Percentiles rank a stretch among this genome's conserved stretches.
Evolutionary conservation across 2,329 filamentous ascomycete genomes (phyloP).

Genomic region (Tricladium varicosporioides): DNA sequence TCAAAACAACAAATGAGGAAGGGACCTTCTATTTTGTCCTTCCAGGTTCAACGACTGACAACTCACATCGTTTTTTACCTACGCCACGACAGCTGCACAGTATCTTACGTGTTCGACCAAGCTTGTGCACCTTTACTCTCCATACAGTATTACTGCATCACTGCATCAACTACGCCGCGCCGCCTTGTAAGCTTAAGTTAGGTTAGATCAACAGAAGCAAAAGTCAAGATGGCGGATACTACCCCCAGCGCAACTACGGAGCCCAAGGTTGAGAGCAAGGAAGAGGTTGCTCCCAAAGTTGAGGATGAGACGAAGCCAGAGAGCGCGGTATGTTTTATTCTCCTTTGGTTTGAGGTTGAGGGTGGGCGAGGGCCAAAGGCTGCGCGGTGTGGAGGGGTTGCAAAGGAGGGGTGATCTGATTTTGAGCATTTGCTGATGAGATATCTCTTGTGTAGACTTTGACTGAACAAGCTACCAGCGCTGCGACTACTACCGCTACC

Average conservation of each 20-base stretch:
- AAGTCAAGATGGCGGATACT: constrained; percentile 30
- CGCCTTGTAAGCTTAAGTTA: not conserved
- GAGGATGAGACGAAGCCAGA: constrained; percentile 19
- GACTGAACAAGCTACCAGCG: constrained; percentile 35
- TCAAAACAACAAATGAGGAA: constrained; percentile 5
- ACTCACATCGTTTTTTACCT: constrained; percentile 3
- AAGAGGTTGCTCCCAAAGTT: constrained; percentile 41
- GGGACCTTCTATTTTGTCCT: constrained; percentile 2
- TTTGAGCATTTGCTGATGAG: constrained; percentile 6
- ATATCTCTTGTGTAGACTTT: constrained; percentile 24
- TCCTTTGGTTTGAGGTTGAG: not conserved
- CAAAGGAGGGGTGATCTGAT: not conserved
- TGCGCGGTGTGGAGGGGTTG: constrained; percentile 6
- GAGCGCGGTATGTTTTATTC: constrained; percentile 22
- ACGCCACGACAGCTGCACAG: constrained; percentile 3
- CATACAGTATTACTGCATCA: constrained; percentile 9
- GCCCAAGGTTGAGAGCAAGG: constrained; percentile 38
- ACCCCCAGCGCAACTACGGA: constrained; percentile 39
- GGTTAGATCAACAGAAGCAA: not conserved
- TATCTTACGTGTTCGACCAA: constrained; percentile 14
- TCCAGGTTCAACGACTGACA: constrained; percentile 1
- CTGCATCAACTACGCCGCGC: not conserved
- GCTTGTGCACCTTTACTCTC: constrained; percentile 6
- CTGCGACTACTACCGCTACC: constrained; percentile 38
- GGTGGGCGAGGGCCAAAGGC: not conserved